Evolutionary conservation across 139 green algal genomes (phyloP).

Genomic region (Micromonas pusilla): DNA sequence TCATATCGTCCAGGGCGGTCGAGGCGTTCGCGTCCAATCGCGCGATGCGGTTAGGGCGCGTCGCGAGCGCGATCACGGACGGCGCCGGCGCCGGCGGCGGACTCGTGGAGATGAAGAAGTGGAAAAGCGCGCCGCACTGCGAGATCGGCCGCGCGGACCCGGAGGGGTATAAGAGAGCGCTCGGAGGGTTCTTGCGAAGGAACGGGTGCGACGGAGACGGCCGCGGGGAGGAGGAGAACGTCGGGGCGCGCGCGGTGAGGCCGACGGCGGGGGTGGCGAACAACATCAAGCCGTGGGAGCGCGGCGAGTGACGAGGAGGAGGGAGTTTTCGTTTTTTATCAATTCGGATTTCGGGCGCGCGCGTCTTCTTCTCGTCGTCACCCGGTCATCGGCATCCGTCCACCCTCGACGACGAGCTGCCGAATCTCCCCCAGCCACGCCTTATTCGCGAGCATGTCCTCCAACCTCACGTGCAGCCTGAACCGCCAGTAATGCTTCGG

Average conservation of each 20-base stretch:
- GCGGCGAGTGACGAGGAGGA: too few species aligned
- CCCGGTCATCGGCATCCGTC: neutral
- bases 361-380: neutral
- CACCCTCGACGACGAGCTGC: neutral
- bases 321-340: too few species aligned
- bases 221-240: too few species aligned
- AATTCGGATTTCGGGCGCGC: neutral
- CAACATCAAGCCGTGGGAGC: too few species aligned
- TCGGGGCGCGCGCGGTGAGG: too few species aligned
- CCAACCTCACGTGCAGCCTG: constrained; percentile 35
- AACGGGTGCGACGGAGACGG: too few species aligned
- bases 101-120: neutral
- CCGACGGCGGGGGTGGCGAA: too few species aligned
- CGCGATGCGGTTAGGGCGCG: neutral
- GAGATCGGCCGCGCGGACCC: constrained; percentile 6
- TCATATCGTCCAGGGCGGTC: neutral
- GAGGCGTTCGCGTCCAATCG: neutral
- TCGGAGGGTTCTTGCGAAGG: neutral
- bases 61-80: neutral
- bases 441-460: constrained; percentile 32
- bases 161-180: neutral
- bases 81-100: neutral
- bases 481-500: constrained; percentile 88
- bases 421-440: constrained; percentile 18
- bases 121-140: neutral